Evolutionary conservation across 2,329 filamentous ascomycete genomes (phyloP).

Genomic region (Paecilomyces sp.): DNA sequence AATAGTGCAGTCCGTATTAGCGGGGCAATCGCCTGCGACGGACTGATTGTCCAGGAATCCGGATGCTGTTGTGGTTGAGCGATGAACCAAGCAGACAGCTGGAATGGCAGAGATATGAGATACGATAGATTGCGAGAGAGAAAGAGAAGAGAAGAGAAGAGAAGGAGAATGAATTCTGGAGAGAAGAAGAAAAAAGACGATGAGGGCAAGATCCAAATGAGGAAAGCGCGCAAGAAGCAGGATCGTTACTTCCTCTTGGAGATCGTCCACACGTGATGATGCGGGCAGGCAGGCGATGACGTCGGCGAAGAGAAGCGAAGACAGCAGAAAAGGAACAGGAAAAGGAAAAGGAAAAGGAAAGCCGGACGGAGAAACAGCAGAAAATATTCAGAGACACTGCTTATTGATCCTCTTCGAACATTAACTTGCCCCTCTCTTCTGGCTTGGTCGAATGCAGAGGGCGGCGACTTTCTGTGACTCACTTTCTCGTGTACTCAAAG

Average conservation of each 20-base stretch:
- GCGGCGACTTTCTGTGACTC: neutral
- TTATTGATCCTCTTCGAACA: neutral
- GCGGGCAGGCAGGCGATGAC: neutral
- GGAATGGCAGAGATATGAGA: neutral
- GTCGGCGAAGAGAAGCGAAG: neutral
- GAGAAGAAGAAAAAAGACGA: neutral
- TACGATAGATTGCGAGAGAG: neutral
- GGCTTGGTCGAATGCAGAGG: neutral
- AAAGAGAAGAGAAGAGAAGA: constrained; percentile 6
- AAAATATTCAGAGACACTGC: neutral
- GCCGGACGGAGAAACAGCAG: neutral
- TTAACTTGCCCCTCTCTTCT: neutral
- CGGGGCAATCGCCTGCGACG: neutral
- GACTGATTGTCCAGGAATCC: neutral
- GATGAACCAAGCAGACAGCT: neutral
- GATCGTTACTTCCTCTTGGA: neutral
- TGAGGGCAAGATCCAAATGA: neutral
- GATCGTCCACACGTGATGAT: neutral
- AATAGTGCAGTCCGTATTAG: neutral
- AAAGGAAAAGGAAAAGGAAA: neutral
- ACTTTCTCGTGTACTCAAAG: neutral
- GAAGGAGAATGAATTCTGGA: neutral
- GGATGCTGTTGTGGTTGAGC: neutral
- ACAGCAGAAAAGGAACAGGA: neutral
- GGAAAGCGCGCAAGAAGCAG: neutral